A percentile compares a stretch with the other conserved stretches of the same genome.
These are phyloP conservation scores for Kurtzmaniella quercitrusa DNA, from an alignment of 1,139 yeast genomes.

Conservation along the genomic window DNA sequence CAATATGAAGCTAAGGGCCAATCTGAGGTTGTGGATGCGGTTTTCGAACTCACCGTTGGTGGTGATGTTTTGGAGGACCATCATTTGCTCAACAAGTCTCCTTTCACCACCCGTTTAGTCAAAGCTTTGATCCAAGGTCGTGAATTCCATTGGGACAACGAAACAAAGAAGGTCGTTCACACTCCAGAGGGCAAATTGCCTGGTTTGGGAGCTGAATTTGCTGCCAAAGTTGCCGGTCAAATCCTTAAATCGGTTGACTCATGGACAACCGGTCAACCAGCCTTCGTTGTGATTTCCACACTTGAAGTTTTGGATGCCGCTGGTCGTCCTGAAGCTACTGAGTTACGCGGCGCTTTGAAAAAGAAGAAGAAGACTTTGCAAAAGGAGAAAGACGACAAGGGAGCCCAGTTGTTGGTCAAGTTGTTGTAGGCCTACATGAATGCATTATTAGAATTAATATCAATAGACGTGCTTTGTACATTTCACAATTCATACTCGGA, in stretches of 20 bases:
- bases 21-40: slow-evolving; percentile 48
- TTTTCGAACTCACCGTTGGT: slow-evolving; percentile 52
- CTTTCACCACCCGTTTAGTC: slow-evolving; percentile 73
- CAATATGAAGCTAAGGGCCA: slow-evolving; percentile 43
- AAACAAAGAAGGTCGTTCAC: slow-evolving; percentile 52
- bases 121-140: slow-evolving; percentile 77
- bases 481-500: slow-evolving; percentile 11
- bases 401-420: slow-evolving; percentile 64
- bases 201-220: slow-evolving; percentile 63
- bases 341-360: slow-evolving; percentile 52
- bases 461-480: slow-evolving; percentile 7
- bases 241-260: slow-evolving; percentile 43
- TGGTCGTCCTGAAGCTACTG: slow-evolving; percentile 27
- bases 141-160: slow-evolving; percentile 56
- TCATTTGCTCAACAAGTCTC: slow-evolving; percentile 63
- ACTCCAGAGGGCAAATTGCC: slow-evolving; percentile 44
- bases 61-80: slow-evolving; percentile 69
- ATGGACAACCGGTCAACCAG: slow-evolving; percentile 78
- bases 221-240: slow-evolving; percentile 50
- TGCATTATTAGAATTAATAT: slow-evolving; percentile 1
- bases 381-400: slow-evolving; percentile 62
- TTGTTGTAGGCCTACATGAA: slow-evolving; percentile 13
- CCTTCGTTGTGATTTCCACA: slow-evolving; percentile 75
- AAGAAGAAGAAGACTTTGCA: slow-evolving; percentile 47
- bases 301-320: slow-evolving; percentile 48